Evolutionary conservation across 257 asterid species (phyloP).

Genomic region (Solanum lycopersicoides): DNA sequence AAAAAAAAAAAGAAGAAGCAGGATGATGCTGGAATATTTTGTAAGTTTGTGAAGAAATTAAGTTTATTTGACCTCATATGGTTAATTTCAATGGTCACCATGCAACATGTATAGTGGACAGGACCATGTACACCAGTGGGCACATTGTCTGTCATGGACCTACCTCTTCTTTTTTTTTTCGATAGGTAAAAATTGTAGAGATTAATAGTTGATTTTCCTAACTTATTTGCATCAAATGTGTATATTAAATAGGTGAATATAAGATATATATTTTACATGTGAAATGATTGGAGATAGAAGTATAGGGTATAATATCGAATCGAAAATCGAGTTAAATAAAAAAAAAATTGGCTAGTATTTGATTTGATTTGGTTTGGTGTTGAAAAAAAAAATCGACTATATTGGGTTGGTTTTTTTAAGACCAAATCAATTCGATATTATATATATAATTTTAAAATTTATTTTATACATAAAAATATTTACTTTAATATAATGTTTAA

Average conservation of each 20-base stretch:
- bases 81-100: background rate
- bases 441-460: too few species aligned
- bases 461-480: too few species aligned
- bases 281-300: background rate
- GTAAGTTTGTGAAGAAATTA: conserved; percentile 11
- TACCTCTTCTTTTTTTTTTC: background rate
- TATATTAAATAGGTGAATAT: background rate
- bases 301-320: too few species aligned
- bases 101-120: background rate
- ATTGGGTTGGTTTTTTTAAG: too few species aligned
- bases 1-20: background rate
- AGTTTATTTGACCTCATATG: background rate
- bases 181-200: background rate
- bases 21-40: conserved; percentile 12
- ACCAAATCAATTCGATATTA: too few species aligned
- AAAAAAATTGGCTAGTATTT: too few species aligned
- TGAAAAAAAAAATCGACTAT: too few species aligned
- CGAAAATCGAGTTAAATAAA: too few species aligned
- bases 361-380: too few species aligned
- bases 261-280: background rate
- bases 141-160: background rate
- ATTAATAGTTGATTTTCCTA: too few species aligned
- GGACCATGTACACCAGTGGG: background rate
- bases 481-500: too few species aligned
- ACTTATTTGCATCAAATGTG: background rate